Evolutionary conservation across 495 filamentous ascomycete species (phyloP).

Genomic region (Ramalina intermedia): DNA sequence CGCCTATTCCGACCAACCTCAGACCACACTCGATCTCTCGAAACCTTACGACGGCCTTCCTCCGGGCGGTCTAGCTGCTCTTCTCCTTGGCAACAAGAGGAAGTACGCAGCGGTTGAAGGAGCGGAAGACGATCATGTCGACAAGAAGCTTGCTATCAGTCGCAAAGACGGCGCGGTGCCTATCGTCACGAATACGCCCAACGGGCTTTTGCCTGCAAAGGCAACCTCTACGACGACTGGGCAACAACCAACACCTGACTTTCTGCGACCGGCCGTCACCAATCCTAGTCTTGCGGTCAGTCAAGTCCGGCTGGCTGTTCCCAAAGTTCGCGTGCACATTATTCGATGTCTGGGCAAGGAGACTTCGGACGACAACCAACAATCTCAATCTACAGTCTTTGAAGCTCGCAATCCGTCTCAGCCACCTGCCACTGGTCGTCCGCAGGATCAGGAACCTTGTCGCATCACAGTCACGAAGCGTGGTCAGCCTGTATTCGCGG

Average conservation of each 20-base stretch:
- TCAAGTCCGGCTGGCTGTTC: slow-evolving; percentile 79
- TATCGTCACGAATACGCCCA: slow-evolving; percentile 59
- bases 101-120: slow-evolving; percentile 54
- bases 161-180: slow-evolving; percentile 52
- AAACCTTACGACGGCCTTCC: slow-evolving; percentile 91
- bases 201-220: slow-evolving; percentile 58
- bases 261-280: slow-evolving; percentile 71
- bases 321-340: slow-evolving; percentile 72
- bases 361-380: neutral
- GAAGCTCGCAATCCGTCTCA: slow-evolving; percentile 58
- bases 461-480: slow-evolving; percentile 66
- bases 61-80: slow-evolving; percentile 68
- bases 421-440: slow-evolving; percentile 38
- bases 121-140: slow-evolving; percentile 51
- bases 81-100: slow-evolving; percentile 87
- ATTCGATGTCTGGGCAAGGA: slow-evolving; percentile 42
- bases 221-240: slow-evolving; percentile 37
- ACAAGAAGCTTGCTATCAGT: slow-evolving; percentile 43
- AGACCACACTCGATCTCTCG: slow-evolving; percentile 77
- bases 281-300: slow-evolving; percentile 68
- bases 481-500: slow-evolving; percentile 84
- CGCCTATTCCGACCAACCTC: slow-evolving; percentile 54
- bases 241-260: slow-evolving; percentile 64
- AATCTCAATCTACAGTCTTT: slow-evolving; percentile 22
- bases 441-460: slow-evolving; percentile 60